Conservation (phyloP, 2,329 filamentous ascomycete species). For the Ceratocystis eucalypticola region DNA sequence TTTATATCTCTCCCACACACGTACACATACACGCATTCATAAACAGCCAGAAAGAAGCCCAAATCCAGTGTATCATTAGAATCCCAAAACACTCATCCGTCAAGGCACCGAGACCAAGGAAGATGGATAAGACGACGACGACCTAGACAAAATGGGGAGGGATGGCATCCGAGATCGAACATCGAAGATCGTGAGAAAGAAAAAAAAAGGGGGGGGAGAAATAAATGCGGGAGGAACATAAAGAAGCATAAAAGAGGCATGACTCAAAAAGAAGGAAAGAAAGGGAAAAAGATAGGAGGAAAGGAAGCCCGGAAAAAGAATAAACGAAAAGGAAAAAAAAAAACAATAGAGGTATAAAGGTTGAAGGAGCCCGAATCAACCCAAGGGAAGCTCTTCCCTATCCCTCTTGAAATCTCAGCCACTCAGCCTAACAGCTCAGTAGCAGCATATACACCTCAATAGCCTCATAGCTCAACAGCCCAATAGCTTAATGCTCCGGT, state of each 20-base stretch:
- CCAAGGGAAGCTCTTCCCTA: neutral
- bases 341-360: neutral
- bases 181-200: neutral
- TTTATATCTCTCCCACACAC: neutral
- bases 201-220: neutral
- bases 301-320: neutral
- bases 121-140: neutral
- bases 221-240: neutral
- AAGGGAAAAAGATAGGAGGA: neutral
- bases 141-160: neutral
- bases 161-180: neutral
- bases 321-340: neutral
- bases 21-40: neutral
- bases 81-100: neutral
- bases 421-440: too few species aligned
- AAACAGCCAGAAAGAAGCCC: neutral
- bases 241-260: neutral
- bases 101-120: neutral
- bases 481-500: constrained; percentile 21
- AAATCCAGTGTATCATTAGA: constrained; percentile 1
- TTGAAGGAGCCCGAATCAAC: neutral
- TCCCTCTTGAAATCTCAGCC: neutral
- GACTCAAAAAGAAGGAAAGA: neutral
- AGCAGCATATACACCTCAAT: too few species aligned
- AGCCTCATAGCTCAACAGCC: neutral